A percentile compares a stretch with the other conserved stretches of the same genome.
These are phyloP conservation scores for Pythium graminicola DNA, from an alignment of 352 stramenopile genomes.

Conservation along the genomic window DNA sequence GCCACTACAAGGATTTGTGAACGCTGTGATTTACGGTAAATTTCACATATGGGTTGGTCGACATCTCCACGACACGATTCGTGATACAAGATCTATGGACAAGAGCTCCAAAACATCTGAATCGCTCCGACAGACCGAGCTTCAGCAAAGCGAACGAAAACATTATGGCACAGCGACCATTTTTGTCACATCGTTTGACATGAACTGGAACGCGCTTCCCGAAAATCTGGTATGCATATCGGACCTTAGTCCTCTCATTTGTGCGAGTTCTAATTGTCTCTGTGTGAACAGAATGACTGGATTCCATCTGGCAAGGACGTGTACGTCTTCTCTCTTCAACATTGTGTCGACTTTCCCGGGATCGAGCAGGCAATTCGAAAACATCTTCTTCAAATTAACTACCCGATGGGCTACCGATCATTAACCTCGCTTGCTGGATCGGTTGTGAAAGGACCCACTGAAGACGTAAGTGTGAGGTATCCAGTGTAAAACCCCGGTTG, in stretches of 20 bases:
- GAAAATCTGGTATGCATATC: constrained; percentile 39
- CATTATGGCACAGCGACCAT: constrained; percentile 68
- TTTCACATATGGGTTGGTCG: constrained; percentile 77
- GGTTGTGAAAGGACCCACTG: constrained; percentile 28
- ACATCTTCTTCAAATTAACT: constrained; percentile 71
- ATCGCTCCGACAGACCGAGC: constrained; percentile 27
- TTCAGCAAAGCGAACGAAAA: constrained; percentile 41
- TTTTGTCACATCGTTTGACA: constrained; percentile 80
- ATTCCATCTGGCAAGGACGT: constrained; percentile 66
- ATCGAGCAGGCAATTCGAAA: constrained; percentile 64
- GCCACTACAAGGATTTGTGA: constrained; percentile 78
- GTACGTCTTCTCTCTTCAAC: constrained; percentile 80
- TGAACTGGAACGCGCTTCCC: constrained; percentile 66
- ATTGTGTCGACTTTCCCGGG: constrained; percentile 55
- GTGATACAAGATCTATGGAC: constrained; percentile 3
- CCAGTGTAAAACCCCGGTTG: not conserved
- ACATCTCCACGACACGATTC: constrained; percentile 28
- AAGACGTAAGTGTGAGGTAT: constrained; percentile 45
- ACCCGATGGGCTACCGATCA: constrained; percentile 68
- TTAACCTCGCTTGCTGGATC: constrained; percentile 78
- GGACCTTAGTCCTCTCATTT: not conserved
- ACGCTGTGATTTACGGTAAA: constrained; percentile 82
- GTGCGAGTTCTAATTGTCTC: not conserved
- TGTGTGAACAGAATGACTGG: constrained; percentile 45
- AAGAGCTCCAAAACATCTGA: constrained; percentile 26